These are phyloP conservation scores for Ziziphus jujuba DNA, from an alignment of 306 rosid genomes.

Conservation along the genomic window DNA sequence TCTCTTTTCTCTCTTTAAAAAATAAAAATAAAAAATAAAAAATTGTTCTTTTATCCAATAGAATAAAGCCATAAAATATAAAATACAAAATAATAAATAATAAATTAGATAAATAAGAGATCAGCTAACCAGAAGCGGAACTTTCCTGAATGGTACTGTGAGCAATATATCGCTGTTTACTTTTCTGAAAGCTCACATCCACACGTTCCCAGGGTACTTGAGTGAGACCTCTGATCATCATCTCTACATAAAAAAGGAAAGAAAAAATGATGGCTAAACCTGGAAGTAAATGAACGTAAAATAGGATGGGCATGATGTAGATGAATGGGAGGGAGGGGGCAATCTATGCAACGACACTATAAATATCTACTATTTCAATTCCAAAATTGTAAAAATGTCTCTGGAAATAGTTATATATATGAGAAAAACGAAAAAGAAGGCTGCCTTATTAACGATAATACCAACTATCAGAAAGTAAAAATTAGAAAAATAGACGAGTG, in stretches of 20 bases:
- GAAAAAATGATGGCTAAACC: conserved; percentile 13
- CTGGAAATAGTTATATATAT: no score
- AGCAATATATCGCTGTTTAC: conserved; percentile 78
- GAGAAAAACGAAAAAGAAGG: no score
- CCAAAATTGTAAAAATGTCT: no score
- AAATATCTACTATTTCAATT: no score
- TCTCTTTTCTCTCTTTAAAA: background rate
- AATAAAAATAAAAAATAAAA: no score
- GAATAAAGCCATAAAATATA: conserved; percentile 10
- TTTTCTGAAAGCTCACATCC: conserved; percentile 86
- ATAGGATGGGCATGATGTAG: background rate
- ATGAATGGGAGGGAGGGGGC: background rate
- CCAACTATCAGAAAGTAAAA: no score
- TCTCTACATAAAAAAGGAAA: conserved; percentile 49
- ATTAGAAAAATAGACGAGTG: no score
- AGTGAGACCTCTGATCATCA: conserved; percentile 86
- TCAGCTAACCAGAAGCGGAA: conserved; percentile 10
- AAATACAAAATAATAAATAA: background rate
- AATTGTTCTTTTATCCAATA: background rate
- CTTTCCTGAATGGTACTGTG: conserved; percentile 95
- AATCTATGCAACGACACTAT: no score
- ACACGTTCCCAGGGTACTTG: conserved; percentile 93
- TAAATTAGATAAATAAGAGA: conserved; percentile 14
- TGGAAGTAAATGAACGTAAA: conserved; percentile 1
- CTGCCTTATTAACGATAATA: no score